Evolutionary conservation across 1,139 yeast genomes (phyloP).

Genomic region (Candida albicans): DNA sequence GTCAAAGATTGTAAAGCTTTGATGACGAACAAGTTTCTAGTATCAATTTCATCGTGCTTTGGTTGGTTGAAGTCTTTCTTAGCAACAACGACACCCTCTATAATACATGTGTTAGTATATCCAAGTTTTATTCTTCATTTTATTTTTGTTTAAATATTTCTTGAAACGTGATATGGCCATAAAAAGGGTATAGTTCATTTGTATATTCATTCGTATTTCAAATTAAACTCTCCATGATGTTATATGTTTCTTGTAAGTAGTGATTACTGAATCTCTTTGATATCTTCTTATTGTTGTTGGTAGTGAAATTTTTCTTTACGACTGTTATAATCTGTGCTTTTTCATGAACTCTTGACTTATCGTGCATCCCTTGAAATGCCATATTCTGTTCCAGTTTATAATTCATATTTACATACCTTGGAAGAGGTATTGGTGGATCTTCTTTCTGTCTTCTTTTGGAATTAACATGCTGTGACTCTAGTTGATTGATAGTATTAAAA

Average conservation of each 20-base stretch:
- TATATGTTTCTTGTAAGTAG: neutral
- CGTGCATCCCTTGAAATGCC: neutral
- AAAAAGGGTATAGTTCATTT: neutral
- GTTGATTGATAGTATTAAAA: conserved; percentile 5
- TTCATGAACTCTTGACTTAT: neutral
- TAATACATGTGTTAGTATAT: conserved; percentile 31
- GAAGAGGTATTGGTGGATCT: conserved; percentile 98
- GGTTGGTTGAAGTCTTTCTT: conserved; percentile 98
- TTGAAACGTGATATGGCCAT: neutral
- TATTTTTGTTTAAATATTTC: neutral
- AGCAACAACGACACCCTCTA: conserved; percentile 99
- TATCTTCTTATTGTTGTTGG: too few relatives aligned
- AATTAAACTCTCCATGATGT: neutral
- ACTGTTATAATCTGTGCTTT: too few relatives aligned
- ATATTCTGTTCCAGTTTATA: neutral
- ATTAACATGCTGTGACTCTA: conserved; percentile 67
- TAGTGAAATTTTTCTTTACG: too few relatives aligned
- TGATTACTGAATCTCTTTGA: too few relatives aligned
- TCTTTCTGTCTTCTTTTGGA: conserved; percentile 99
- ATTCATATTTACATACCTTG: conserved; percentile 67
- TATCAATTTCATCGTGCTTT: conserved; percentile 96
- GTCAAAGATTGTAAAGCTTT: conserved; percentile 99
- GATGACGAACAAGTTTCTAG: conserved; percentile 97
- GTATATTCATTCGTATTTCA: neutral
- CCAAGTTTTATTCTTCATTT: neutral